These are phyloP conservation scores for Cladorrhinum samala DNA, from an alignment of 495 filamentous ascomycete genomes.

Conservation along the genomic window DNA sequence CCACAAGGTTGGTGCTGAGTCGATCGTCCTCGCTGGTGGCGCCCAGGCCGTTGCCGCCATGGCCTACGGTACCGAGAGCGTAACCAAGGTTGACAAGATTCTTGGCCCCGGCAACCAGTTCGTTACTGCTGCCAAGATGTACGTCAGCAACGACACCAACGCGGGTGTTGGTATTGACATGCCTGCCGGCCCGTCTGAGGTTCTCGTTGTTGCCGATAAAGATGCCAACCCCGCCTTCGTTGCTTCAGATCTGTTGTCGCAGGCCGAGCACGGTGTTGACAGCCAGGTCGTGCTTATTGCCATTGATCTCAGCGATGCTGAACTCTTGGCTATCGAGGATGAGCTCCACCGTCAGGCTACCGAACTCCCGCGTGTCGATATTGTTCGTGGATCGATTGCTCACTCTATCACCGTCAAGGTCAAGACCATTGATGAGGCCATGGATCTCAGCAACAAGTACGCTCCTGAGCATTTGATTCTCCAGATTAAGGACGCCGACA, in stretches of 20 bases:
- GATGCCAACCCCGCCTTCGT: constrained; percentile 90
- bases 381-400: constrained; percentile 82
- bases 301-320: constrained; percentile 63
- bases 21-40: constrained; percentile 90
- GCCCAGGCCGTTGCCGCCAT: constrained; percentile 92
- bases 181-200: constrained; percentile 95
- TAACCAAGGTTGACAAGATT: constrained; percentile 98
- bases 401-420: constrained; percentile 90
- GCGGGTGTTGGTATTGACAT: constrained; percentile 96
- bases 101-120: constrained; percentile 97
- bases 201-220: constrained; percentile 91
- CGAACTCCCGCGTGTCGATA: constrained; percentile 81
- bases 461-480: constrained; percentile 97
- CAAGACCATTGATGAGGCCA: constrained; percentile 71
- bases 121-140: constrained; percentile 97
- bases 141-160: constrained; percentile 90
- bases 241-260: constrained; percentile 85
- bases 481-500: constrained; percentile 69
- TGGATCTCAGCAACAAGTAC: constrained; percentile 84
- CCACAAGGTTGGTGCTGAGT: constrained; percentile 91
- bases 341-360: constrained; percentile 88
- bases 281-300: constrained; percentile 92
- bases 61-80: constrained; percentile 75
- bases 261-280: constrained; percentile 94
- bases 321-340: constrained; percentile 76